These are phyloP conservation scores for Westerdykella aurantiaca DNA, from an alignment of 2,329 filamentous ascomycete species.

Conservation along the genomic window DNA sequence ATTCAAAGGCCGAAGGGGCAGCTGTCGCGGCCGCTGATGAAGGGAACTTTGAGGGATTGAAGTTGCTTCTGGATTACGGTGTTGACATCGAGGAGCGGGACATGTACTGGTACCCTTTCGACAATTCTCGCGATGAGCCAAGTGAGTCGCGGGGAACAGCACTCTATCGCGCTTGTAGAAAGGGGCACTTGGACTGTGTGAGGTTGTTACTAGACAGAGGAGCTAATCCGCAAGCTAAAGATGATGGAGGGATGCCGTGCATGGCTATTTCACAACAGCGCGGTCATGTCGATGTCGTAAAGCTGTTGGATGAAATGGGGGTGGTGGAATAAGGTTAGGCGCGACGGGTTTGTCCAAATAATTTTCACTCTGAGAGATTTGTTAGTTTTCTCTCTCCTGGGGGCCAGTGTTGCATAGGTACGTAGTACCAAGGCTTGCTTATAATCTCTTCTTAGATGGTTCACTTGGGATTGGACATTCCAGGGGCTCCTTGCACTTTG, in stretches of 20 bases:
- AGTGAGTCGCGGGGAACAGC: slow-evolving; percentile 5
- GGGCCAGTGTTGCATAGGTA: too few species aligned
- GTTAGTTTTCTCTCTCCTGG: neutral
- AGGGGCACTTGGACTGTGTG: slow-evolving; percentile 5
- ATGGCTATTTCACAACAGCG: neutral
- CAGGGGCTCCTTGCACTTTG: too few species aligned
- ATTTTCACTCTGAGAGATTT: neutral
- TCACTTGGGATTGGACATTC: too few species aligned
- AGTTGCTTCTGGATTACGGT: slow-evolving; percentile 6
- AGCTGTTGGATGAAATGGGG: neutral
- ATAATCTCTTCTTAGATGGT: too few species aligned
- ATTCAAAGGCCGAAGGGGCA: slow-evolving; percentile 1
- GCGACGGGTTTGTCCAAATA: too few species aligned
- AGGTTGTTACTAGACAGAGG: slow-evolving; percentile 4
- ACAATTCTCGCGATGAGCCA: slow-evolving; percentile 2
- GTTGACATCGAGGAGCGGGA: slow-evolving; percentile 5
- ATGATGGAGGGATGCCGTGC: neutral
- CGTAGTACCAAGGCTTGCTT: too few species aligned
- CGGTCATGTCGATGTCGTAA: neutral
- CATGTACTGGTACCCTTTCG: slow-evolving; percentile 3
- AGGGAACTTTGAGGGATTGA: slow-evolving; percentile 4
- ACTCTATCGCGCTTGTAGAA: slow-evolving; percentile 5
- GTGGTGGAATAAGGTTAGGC: neutral
- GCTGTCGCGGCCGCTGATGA: slow-evolving; percentile 3
- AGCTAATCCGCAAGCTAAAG: slow-evolving; percentile 1